Evolutionary conservation across 306 rosid genomes (phyloP).

Genomic region (Cercis canadensis): DNA sequence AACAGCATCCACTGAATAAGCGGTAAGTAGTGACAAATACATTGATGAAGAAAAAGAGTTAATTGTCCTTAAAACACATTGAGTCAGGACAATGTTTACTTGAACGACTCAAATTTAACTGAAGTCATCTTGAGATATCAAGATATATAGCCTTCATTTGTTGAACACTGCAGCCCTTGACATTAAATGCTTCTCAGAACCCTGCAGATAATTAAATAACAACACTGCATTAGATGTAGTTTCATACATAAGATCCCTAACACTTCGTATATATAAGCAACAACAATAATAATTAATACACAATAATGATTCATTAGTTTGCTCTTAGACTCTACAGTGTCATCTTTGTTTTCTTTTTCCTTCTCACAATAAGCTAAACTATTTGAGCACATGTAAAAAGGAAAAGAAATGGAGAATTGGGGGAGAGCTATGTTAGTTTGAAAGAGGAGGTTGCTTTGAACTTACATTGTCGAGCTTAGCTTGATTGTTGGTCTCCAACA

Average conservation of each 20-base stretch:
- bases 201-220: slow-evolving; percentile 48
- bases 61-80: slow-evolving; percentile 47
- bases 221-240: neutral
- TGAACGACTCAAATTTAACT: slow-evolving; percentile 44
- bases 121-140: slow-evolving; percentile 31
- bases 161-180: slow-evolving; percentile 75
- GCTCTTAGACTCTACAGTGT: neutral
- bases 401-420: too few relatives aligned
- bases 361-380: neutral
- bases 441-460: neutral
- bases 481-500: slow-evolving; percentile 88
- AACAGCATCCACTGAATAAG: too few relatives aligned
- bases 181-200: slow-evolving; percentile 72
- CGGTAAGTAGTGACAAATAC: too few relatives aligned
- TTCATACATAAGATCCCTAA: neutral
- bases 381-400: neutral
- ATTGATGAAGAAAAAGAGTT: slow-evolving; percentile 20
- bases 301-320: neutral
- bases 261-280: neutral
- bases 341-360: neutral
- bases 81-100: slow-evolving; percentile 42
- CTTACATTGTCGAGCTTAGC: slow-evolving; percentile 85
- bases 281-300: neutral
- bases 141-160: slow-evolving; percentile 56
- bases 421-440: too few relatives aligned